These are phyloP conservation scores for Colletotrichum horii DNA, from an alignment of 2,329 filamentous ascomycete genomes.

Conservation along the genomic window DNA sequence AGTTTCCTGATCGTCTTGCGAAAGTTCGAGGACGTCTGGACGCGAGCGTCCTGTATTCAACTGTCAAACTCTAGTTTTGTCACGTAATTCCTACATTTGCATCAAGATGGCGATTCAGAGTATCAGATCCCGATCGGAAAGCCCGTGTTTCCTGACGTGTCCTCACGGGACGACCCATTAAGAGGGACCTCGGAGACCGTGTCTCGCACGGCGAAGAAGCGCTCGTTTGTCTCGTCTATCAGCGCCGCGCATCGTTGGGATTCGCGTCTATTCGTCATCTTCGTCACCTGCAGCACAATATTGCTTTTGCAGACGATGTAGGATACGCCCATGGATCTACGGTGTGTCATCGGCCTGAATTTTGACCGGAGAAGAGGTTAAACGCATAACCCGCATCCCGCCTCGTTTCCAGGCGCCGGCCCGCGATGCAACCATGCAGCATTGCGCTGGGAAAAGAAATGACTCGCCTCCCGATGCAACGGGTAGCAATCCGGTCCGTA, in stretches of 20 bases:
- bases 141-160: not conserved
- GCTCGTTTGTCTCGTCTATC: not conserved
- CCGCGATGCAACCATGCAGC: slow-evolving; percentile 9
- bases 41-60: not conserved
- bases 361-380: not conserved
- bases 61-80: not conserved
- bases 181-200: not conserved
- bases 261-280: not conserved
- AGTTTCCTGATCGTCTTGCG: not conserved
- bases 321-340: not conserved
- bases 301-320: not conserved
- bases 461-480: not conserved
- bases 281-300: not conserved
- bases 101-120: not conserved
- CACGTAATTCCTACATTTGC: not conserved
- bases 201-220: not conserved
- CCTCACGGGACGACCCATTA: not conserved
- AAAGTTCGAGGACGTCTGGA: not conserved
- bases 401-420: not conserved
- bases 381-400: not conserved
- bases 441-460: not conserved
- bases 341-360: not conserved
- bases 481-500: not conserved
- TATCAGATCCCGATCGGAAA: not conserved
- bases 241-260: not conserved